Conservation (phyloP, 768 basidiomycete species). For the Crepidotus variabilis region DNA sequence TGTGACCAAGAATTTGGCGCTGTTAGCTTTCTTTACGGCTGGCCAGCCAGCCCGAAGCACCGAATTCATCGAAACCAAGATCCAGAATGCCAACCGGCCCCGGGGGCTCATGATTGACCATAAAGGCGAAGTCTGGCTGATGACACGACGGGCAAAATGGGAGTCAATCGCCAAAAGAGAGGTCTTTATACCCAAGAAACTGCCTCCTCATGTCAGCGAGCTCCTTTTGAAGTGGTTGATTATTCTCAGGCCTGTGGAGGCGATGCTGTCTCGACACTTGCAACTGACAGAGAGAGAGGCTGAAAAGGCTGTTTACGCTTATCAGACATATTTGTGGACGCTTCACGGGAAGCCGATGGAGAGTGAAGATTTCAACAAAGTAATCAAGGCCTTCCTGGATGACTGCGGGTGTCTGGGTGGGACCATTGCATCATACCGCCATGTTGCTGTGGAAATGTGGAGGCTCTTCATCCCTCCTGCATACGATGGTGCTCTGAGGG, state of each 20-base stretch:
- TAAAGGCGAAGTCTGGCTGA: neutral
- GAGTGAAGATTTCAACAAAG: neutral
- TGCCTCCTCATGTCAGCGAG: neutral
- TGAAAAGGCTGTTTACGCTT: neutral
- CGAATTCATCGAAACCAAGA: neutral
- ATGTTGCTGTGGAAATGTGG: neutral
- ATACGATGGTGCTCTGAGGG: neutral
- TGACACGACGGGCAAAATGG: neutral
- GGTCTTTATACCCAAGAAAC: constrained; percentile 1
- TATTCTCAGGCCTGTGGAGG: constrained; percentile 1
- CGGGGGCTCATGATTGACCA: neutral
- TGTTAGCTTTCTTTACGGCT: neutral
- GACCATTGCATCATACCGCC: neutral
- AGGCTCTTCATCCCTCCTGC: neutral
- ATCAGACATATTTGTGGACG: neutral
- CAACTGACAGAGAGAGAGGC: neutral
- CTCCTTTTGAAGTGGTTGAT: neutral
- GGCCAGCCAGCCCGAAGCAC: neutral
- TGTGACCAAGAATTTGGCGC: neutral
- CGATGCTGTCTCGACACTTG: neutral
- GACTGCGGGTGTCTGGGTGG: neutral
- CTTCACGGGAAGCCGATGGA: neutral
- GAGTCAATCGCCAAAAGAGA: neutral
- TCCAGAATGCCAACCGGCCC: neutral
- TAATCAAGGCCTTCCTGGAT: neutral